Conservation (phyloP, 1,139 yeast genomes). For the Candida gigantensis region DNA sequence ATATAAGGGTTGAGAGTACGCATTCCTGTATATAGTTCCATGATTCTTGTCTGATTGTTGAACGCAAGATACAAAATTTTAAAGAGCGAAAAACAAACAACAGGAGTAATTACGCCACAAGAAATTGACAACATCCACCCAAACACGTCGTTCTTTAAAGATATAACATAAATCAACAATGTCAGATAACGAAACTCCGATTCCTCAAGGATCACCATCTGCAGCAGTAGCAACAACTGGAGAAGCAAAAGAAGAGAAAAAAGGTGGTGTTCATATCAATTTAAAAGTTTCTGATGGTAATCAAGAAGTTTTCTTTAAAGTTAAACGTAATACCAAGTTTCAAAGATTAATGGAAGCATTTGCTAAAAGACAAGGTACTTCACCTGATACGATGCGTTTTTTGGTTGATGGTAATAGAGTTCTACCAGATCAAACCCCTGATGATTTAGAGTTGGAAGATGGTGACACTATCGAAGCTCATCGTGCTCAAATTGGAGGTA, state of each 20-base stretch:
- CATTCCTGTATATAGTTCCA: no score
- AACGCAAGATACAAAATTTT: no score
- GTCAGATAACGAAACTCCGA: no score
- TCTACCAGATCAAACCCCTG: constrained; percentile 87
- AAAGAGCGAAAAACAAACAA: no score
- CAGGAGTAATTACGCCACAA: no score
- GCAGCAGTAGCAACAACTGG: constrained; percentile 3
- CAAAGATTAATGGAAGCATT: constrained; percentile 97
- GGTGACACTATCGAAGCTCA: constrained; percentile 98
- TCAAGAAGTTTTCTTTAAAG: constrained; percentile 93
- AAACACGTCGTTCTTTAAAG: no score
- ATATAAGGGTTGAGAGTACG: no score
- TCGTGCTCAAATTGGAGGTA: constrained; percentile 84
- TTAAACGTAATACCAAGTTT: constrained; percentile 89
- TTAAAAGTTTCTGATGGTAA: constrained; percentile 91
- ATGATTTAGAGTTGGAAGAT: constrained; percentile 86
- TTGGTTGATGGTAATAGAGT: constrained; percentile 92
- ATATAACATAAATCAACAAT: no score
- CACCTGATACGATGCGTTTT: constrained; percentile 78
- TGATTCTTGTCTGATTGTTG: no score
- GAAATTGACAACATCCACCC: no score
- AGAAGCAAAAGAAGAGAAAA: constrained; percentile 59
- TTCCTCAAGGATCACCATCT: no score
- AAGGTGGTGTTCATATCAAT: constrained; percentile 70
- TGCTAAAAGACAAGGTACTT: constrained; percentile 96